A percentile compares a stretch with the other conserved stretches of the same genome.
phyloP scores from a whole-genome alignment of 768 basidiomycete genomes.

The Boletus coccyginus region DNA sequence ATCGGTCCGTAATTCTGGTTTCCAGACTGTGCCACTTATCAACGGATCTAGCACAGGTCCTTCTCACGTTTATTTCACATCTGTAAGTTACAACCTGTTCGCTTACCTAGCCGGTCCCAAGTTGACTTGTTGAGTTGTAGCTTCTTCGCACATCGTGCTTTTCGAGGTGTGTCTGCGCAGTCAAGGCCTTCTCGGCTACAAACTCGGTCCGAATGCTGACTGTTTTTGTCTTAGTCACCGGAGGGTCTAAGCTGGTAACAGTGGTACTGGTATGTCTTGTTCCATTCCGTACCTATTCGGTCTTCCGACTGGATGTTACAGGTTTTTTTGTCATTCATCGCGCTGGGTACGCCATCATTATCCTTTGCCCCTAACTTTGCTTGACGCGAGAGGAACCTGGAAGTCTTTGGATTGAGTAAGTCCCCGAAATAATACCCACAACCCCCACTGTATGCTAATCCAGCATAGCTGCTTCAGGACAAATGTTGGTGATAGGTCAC shows the following conservation, averaged over 20 bases:
- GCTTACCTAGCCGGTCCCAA: background rate
- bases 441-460: background rate
- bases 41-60: constrained; percentile 10
- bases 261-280: constrained; percentile 16
- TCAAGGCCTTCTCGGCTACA: background rate
- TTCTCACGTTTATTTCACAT: constrained; percentile 26
- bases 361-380: background rate
- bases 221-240: constrained; percentile 13
- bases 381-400: constrained; percentile 12
- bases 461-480: constrained; percentile 18
- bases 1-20: constrained; percentile 14
- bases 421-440: background rate
- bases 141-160: constrained; percentile 25
- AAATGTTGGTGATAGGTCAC: constrained; percentile 22
- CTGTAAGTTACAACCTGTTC: constrained; percentile 18
- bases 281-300: background rate
- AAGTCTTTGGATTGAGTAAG: constrained; percentile 31
- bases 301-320: constrained; percentile 5
- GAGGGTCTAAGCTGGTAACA: constrained; percentile 13
- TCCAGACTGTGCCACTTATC: background rate
- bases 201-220: background rate
- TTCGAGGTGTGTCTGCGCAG: constrained; percentile 17
- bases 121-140: constrained; percentile 10
- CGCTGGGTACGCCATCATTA: constrained; percentile 19
- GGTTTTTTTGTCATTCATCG: constrained; percentile 17